These are phyloP conservation scores for Talaromyces liani DNA, from an alignment of 495 filamentous ascomycete species.

Conservation along the genomic window DNA sequence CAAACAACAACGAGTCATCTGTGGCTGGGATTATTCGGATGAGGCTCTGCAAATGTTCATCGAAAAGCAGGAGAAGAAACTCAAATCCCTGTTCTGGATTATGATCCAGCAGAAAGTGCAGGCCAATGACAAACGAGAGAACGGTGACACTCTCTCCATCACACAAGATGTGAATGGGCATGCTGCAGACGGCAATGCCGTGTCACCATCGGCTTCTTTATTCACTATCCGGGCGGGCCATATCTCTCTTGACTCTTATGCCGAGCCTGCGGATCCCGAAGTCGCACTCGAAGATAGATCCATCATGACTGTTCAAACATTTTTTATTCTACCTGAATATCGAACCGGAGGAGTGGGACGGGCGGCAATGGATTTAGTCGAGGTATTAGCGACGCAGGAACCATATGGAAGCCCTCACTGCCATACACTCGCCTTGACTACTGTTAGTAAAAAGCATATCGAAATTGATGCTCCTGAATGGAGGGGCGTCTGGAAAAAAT, in stretches of 20 bases:
- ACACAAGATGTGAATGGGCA: background rate
- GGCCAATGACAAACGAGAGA: background rate
- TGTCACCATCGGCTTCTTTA: background rate
- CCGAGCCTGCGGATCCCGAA: conserved; percentile 13
- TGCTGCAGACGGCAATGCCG: background rate
- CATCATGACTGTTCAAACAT: conserved; percentile 23
- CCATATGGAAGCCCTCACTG: conserved; percentile 18
- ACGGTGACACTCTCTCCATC: background rate
- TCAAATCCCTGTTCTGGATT: conserved; percentile 22
- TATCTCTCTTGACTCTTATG: conserved; percentile 20
- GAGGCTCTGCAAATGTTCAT: conserved; percentile 13
- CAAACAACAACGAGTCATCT: conserved; percentile 18
- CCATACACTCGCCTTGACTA: conserved; percentile 16
- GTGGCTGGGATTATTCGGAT: conserved; percentile 18
- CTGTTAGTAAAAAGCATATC: conserved; percentile 20
- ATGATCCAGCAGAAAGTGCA: conserved; percentile 2
- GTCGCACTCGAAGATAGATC: conserved; percentile 13
- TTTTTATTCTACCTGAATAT: conserved; percentile 15
- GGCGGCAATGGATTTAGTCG: conserved; percentile 21
- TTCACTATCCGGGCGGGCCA: conserved; percentile 17
- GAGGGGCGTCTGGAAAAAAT: conserved; percentile 11
- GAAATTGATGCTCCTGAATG: conserved; percentile 18
- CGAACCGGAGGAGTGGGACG: conserved; percentile 22
- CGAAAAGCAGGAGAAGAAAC: conserved; percentile 11
- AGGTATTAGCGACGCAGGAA: conserved; percentile 18